Evolutionary conservation across 306 rosid genomes (phyloP).

Genomic region (Vigna nakashimae): DNA sequence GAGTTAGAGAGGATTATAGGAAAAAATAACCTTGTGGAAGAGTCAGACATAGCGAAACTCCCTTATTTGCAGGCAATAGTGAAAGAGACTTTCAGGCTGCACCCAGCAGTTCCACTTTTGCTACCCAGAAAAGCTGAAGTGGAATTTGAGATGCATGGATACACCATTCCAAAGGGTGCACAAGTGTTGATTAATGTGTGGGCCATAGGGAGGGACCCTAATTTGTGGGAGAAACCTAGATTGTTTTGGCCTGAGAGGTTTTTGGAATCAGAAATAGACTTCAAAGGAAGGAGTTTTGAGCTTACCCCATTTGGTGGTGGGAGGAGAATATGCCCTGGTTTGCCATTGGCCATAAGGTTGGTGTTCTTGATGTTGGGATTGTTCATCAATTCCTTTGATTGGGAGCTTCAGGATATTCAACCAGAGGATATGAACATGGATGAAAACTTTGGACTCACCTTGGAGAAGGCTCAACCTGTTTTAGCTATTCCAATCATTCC

Average conservation of each 20-base stretch:
- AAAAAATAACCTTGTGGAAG: constrained; percentile 35
- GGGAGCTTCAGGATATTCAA: constrained; percentile 36
- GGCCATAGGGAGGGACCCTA: constrained; percentile 47
- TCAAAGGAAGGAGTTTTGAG: constrained; percentile 39
- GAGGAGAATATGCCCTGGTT: constrained; percentile 44
- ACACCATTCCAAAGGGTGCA: constrained; percentile 39
- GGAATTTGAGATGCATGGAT: constrained; percentile 24
- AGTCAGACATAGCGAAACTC: constrained; percentile 29
- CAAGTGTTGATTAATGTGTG: constrained; percentile 41
- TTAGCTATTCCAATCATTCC: constrained; percentile 25
- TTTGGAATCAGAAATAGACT: constrained; percentile 42
- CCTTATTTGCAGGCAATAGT: constrained; percentile 44
- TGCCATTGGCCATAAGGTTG: constrained; percentile 41
- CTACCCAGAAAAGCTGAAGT: constrained; percentile 38
- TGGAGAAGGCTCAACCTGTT: constrained; percentile 41
- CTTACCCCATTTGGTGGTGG: constrained; percentile 43
- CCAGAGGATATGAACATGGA: constrained; percentile 41
- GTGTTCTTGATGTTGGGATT: constrained; percentile 42
- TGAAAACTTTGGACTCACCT: constrained; percentile 44
- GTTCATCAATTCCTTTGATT: constrained; percentile 41
- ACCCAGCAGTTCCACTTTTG: constrained; percentile 43
- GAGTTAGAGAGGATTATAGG: constrained; percentile 35
- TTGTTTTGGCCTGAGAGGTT: constrained; percentile 40
- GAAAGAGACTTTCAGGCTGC: constrained; percentile 41
- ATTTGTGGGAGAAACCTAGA: constrained; percentile 35